Evolutionary conservation across 2,329 filamentous ascomycete species (phyloP).

Genomic region (Sarocladiaceae sp.): DNA sequence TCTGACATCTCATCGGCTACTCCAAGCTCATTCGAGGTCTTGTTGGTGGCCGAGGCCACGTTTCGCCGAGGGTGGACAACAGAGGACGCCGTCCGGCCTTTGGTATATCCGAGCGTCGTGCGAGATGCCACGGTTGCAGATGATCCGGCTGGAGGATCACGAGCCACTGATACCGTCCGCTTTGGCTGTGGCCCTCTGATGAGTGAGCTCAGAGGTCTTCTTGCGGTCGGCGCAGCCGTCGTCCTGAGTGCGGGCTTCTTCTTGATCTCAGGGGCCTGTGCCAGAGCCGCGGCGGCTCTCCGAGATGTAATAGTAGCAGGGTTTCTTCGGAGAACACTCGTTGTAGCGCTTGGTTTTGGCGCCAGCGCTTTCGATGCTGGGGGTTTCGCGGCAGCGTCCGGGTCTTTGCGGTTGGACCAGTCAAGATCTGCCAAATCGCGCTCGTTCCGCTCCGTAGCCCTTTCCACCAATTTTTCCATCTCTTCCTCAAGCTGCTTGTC

Average conservation of each 20-base stretch:
- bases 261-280: conserved; percentile 28
- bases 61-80: conserved; percentile 29
- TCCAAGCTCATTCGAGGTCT: neutral
- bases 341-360: neutral
- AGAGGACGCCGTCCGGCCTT: conserved; percentile 59
- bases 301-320: conserved; percentile 35
- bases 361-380: neutral
- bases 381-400: neutral
- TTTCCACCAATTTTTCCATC: conserved; percentile 45
- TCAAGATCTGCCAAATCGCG: conserved; percentile 60
- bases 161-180: conserved; percentile 21
- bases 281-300: conserved; percentile 49
- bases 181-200: conserved; percentile 30
- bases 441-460: conserved; percentile 63
- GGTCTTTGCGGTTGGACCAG: conserved; percentile 35
- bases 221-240: neutral
- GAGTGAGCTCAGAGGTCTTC: conserved; percentile 26
- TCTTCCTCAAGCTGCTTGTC: conserved; percentile 58
- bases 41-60: neutral
- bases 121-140: conserved; percentile 55
- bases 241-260: conserved; percentile 12
- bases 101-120: conserved; percentile 81
- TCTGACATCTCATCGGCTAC: conserved; percentile 11
- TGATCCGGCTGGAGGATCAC: neutral
- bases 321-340: conserved; percentile 9